A percentile compares a stretch with the other conserved stretches of the same genome.
phyloP scores from a whole-genome alignment of 345 rosid species.

The Bruguiera gymnorhiza region DNA sequence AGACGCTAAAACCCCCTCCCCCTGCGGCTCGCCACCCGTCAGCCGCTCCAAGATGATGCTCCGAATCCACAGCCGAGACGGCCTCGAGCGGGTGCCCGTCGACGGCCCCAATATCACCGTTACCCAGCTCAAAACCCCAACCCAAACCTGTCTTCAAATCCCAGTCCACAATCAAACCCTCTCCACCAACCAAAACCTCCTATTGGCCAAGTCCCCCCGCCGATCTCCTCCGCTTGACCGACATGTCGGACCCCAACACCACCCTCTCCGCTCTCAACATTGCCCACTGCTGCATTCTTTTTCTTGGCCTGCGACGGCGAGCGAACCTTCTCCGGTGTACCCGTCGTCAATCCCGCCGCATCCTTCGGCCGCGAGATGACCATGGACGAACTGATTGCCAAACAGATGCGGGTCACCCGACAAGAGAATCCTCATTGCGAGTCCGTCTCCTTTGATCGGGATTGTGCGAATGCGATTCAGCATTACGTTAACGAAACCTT shows the following conservation, averaged over 20 bases:
- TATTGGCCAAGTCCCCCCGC: slow-evolving; percentile 54
- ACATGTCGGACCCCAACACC: slow-evolving; percentile 63
- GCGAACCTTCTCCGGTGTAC: slow-evolving; percentile 55
- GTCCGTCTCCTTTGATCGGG: slow-evolving; percentile 80
- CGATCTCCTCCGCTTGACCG: slow-evolving; percentile 51
- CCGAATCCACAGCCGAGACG: slow-evolving; percentile 89
- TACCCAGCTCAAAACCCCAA: slow-evolving; percentile 66
- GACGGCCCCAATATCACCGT: slow-evolving; percentile 51
- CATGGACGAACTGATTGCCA: slow-evolving; percentile 84
- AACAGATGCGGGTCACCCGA: slow-evolving; percentile 76
- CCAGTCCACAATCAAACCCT: slow-evolving; percentile 70
- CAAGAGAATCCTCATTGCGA: slow-evolving; percentile 84
- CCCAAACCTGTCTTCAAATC: slow-evolving; percentile 73
- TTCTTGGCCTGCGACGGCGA: slow-evolving; percentile 77
- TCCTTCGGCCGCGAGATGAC: slow-evolving; percentile 98
- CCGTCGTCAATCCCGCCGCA: slow-evolving; percentile 64
- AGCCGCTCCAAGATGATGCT: slow-evolving; percentile 50
- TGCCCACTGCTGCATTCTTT: slow-evolving; percentile 65
- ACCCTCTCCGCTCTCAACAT: slow-evolving; percentile 57
- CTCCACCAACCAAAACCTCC: slow-evolving; percentile 67
- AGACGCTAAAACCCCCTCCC: no score
- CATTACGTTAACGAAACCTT: slow-evolving; percentile 65
- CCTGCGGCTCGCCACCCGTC: neutral
- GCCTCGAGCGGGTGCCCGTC: slow-evolving; percentile 71
- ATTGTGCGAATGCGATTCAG: slow-evolving; percentile 75